phyloP scores from a whole-genome alignment of 1,284 basidiomycete genomes.

The Xerocomus amazonicus region DNA sequence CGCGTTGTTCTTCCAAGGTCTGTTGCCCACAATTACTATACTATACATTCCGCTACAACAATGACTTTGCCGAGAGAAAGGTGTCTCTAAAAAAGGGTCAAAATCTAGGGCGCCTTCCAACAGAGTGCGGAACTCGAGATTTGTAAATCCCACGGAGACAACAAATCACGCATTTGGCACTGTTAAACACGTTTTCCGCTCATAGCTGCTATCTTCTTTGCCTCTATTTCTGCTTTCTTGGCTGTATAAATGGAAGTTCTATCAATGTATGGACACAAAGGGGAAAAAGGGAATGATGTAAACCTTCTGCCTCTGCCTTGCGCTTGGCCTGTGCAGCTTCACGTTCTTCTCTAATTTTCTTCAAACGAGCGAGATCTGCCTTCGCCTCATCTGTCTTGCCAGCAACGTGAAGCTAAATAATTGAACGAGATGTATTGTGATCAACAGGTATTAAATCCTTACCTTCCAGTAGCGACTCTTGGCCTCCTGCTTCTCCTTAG shows the following conservation, averaged over 20 bases:
- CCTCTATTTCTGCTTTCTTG: conserved; percentile 43
- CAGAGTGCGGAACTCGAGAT: too few species aligned
- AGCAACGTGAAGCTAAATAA: conserved; percentile 55
- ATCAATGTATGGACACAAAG: neutral
- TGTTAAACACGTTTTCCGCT: conserved; percentile 29
- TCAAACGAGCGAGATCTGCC: conserved; percentile 81
- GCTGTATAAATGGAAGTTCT: conserved; percentile 27
- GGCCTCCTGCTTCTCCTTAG: conserved; percentile 86
- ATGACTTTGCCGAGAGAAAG: too few species aligned
- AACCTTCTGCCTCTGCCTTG: conserved; percentile 81
- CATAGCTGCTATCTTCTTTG: conserved; percentile 35
- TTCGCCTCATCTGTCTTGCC: conserved; percentile 91
- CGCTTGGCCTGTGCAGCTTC: conserved; percentile 82
- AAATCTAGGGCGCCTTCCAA: too few species aligned
- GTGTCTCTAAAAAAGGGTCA: too few species aligned
- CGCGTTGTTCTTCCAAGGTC: too few species aligned
- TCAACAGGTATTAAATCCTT: conserved; percentile 9
- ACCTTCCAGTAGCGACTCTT: conserved; percentile 85
- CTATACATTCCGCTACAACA: too few species aligned
- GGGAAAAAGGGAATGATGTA: neutral
- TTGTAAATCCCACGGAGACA: too few species aligned
- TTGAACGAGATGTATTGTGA: conserved; percentile 3
- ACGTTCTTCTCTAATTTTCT: conserved; percentile 80
- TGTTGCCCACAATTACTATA: too few species aligned
- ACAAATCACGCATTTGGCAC: too few species aligned